Base-by-base conservation (phyloP, 2,329 filamentous ascomycete species). In the Penicillium palitans region DNA sequence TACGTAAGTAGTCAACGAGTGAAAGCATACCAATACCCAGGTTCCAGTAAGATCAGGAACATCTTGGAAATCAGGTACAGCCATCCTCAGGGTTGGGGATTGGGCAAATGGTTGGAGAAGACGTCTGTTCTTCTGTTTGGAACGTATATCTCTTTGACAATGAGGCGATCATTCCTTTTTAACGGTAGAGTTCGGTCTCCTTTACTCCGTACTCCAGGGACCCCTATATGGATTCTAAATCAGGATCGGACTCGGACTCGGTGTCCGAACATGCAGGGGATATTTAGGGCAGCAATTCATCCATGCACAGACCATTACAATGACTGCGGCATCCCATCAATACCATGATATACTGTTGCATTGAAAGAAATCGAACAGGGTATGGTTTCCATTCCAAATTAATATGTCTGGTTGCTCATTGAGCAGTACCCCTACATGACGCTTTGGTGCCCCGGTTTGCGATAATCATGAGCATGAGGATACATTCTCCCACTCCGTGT, bases 221-320 rank as follows among this genome's bases (percentile, higher is more conserved):
- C 7, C 6, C 0, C 8, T 10, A 44, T 17, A 33, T n/a, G 2
- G 17, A n/a, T 50, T 37, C 39, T 21, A 7, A 37, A 24, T 25
- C 17, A 5, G 13, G 15, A 13, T 61, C 62, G 62, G 63, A 55
- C 21, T 64, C 60, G 62, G 62, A 33, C 49, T 64, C 60, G 58
- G 62, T 6, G 35, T 61, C 61, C 41, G 59, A 49, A 33, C 9
- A 39, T 46, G 21, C 55, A 56, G 33, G 53, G 44, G 10, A 47
- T 46, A n/a, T 24, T n/a, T 9, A 40, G 24, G 9, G 21, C 13
- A 41, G 10, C 8, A n/a, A 33, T 31, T 5, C 15, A 52, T 44
- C 31, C 47, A 8, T 33, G 10, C 19, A 24, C 19, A n/a, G 29
- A 10, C 17, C 7, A 35, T n/a, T 15, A 15, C 8, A 24, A 35